These are phyloP conservation scores for Alternaria brassicae DNA, from an alignment of 2,329 filamentous ascomycete species.

Conservation along the genomic window DNA sequence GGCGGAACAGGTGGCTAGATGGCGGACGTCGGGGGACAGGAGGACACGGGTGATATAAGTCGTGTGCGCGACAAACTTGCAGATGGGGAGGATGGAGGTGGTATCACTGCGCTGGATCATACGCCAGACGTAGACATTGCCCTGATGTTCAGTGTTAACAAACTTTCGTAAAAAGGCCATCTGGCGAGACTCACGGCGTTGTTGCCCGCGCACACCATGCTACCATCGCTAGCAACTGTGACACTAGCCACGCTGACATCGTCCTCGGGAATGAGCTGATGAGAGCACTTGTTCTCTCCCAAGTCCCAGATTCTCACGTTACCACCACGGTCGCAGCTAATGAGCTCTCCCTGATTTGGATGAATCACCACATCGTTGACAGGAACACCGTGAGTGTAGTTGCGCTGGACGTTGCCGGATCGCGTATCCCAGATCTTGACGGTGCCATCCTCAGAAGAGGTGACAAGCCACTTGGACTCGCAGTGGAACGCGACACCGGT, in stretches of 20 bases:
- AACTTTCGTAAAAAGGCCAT: background rate
- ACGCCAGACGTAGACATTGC: conserved; percentile 97
- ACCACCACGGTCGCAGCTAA: conserved; percentile 91
- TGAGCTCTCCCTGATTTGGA: conserved; percentile 97
- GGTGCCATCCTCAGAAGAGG: conserved; percentile 92
- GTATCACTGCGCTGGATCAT: conserved; percentile 83
- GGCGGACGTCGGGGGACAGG: conserved; percentile 90
- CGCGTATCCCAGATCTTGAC: conserved; percentile 98
- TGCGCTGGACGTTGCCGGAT: conserved; percentile 84
- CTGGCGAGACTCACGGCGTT: conserved; percentile 70
- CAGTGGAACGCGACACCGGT: conserved; percentile 98
- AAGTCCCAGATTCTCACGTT: conserved; percentile 96
- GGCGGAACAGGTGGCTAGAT: conserved; percentile 90
- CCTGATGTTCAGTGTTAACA: conserved; percentile 59
- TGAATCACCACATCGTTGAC: conserved; percentile 99
- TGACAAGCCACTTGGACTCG: conserved; percentile 99
- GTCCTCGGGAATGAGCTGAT: conserved; percentile 95
- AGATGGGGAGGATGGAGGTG: conserved; percentile 84
- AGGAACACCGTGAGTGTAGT: conserved; percentile 86
- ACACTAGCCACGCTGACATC: conserved; percentile 93
- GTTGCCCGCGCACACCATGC: conserved; percentile 90
- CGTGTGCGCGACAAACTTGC: conserved; percentile 87
- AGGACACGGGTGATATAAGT: conserved; percentile 93
- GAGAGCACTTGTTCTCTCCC: conserved; percentile 94
- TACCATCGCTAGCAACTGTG: conserved; percentile 93